A percentile compares a stretch with the other conserved stretches of the same genome.
Conservation (phyloP, 2,329 filamentous ascomycete species). For the Clarireedia monteithiana region DNA sequence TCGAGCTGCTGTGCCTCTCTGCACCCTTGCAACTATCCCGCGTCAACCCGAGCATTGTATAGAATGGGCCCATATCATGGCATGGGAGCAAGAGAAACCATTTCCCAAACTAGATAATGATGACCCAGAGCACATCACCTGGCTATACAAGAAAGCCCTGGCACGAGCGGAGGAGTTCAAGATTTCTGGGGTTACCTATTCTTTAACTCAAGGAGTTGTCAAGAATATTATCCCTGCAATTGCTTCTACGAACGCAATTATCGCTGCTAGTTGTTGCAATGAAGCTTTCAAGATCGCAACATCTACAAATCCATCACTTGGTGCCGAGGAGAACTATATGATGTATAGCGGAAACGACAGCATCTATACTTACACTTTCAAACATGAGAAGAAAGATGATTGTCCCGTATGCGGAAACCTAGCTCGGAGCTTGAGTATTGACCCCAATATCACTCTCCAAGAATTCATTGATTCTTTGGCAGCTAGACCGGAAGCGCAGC, state of each 20-base stretch:
- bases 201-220: constrained; percentile 91
- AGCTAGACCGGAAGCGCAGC: constrained; percentile 76
- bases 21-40: constrained; percentile 91
- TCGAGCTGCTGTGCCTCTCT: constrained; percentile 91
- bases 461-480: constrained; percentile 82
- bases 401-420: constrained; percentile 89
- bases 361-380: constrained; percentile 96
- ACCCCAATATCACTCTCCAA: constrained; percentile 64
- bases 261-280: constrained; percentile 92
- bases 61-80: constrained; percentile 97
- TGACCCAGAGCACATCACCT: constrained; percentile 94
- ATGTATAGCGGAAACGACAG: constrained; percentile 97
- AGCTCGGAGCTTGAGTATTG: constrained; percentile 65
- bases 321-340: constrained; percentile 86
- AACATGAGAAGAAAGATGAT: constrained; percentile 87
- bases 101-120: constrained; percentile 88
- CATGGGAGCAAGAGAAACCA: constrained; percentile 82
- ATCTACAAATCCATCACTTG: constrained; percentile 70
- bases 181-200: constrained; percentile 88
- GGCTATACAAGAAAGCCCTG: constrained; percentile 84
- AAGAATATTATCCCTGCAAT: constrained; percentile 99
- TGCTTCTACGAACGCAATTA: constrained; percentile 93
- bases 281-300: constrained; percentile 94
- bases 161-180: constrained; percentile 78
- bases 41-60: constrained; percentile 97